Base-by-base conservation (phyloP, 495 filamentous ascomycete species). In the Penicillium goetzii region DNA sequence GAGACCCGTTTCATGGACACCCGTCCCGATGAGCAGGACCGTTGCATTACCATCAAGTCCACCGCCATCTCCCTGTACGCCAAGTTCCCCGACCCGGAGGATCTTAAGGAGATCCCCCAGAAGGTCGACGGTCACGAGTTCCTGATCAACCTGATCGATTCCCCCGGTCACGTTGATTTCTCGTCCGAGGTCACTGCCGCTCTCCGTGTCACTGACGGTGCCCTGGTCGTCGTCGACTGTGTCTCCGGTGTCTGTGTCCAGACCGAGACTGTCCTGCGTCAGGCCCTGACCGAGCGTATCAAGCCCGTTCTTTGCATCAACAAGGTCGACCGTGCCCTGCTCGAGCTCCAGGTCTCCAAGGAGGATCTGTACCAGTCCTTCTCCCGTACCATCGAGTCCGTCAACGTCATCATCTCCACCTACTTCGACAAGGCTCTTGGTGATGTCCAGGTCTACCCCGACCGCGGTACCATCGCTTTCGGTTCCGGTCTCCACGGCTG, bases 91-190 rank as follows among this genome's bases (percentile, higher is more conserved):
- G 88, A 90, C 67, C 83, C 85, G 55, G 95, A 97, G 67, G 95
- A 98, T 78, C 72, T 97, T 53, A 97, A 97, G 87, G 95, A 99
- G 76, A 91, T 97, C 66, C 88, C 90, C 70, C 89, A 96, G 84
- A 88, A 89, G 80, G 87, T 90, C 65, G 87, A 92, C 61, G 93
- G 96, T 80, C 83, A 85, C 78, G 92, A 97, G 79, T 99, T 99
- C 88, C 86, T 99, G 87, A 94, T 99, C 87, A 99, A 99, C 88
- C 85, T 99, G 86, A 99, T 99, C 82, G 95, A 99, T 80, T 99
- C 95, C 32, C 95, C 95, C 64, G 95, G 95, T 85, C 95, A 99
- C 93, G 95, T 99, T 80, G 95, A 99, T 84, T 99, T 99, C 90
- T 99, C 95, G 25, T 99, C 95, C 66, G 95, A 99, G 81, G 95